A percentile compares a stretch with the other conserved stretches of the same genome.
Conservation (phyloP, 129 eudicot species). For the Centella asiatica region DNA sequence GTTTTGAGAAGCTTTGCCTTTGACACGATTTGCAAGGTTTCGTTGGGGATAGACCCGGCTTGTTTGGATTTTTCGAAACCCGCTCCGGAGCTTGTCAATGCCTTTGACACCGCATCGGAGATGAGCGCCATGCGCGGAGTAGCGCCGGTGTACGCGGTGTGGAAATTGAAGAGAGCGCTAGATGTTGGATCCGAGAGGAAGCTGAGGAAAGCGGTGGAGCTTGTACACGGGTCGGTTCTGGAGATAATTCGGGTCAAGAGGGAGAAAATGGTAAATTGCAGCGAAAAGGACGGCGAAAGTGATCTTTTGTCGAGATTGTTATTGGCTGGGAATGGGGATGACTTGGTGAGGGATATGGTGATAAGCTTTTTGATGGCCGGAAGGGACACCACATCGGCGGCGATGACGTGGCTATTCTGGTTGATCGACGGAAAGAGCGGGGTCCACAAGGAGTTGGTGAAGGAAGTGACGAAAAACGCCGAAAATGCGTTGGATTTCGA, state of each 20-base stretch:
- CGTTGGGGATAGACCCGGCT: constrained; percentile 36
- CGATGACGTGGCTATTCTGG: constrained; percentile 56
- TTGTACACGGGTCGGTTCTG: constrained; percentile 18
- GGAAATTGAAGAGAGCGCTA: constrained; percentile 32
- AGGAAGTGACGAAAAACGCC: constrained; percentile 17
- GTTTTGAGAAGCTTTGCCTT: constrained; percentile 37
- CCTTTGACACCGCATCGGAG: constrained; percentile 33
- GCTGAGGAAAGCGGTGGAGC: constrained; percentile 23
- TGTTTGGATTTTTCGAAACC: constrained; percentile 15
- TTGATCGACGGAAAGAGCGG: constrained; percentile 18
- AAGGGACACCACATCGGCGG: constrained; percentile 50
- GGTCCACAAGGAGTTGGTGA: constrained; percentile 20
- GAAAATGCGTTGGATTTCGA: constrained; percentile 10
- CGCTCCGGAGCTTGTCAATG: constrained; percentile 15
- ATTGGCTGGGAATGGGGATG: constrained; percentile 24
- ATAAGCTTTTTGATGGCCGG: constrained; percentile 60
- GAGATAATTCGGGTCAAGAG: constrained; percentile 20
- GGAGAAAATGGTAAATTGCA: neutral
- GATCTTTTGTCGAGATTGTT: constrained; percentile 21
- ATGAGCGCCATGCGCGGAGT: constrained; percentile 33
- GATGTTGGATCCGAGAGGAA: constrained; percentile 32
- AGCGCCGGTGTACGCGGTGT: constrained; percentile 16
- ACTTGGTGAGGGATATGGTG: constrained; percentile 32
- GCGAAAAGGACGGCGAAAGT: neutral
- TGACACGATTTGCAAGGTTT: constrained; percentile 38